A percentile compares a stretch with the other conserved stretches of the same genome.
These are phyloP conservation scores for Arthrobotrys megalospora DNA, from an alignment of 2,329 filamentous ascomycete species.

Conservation along the genomic window DNA sequence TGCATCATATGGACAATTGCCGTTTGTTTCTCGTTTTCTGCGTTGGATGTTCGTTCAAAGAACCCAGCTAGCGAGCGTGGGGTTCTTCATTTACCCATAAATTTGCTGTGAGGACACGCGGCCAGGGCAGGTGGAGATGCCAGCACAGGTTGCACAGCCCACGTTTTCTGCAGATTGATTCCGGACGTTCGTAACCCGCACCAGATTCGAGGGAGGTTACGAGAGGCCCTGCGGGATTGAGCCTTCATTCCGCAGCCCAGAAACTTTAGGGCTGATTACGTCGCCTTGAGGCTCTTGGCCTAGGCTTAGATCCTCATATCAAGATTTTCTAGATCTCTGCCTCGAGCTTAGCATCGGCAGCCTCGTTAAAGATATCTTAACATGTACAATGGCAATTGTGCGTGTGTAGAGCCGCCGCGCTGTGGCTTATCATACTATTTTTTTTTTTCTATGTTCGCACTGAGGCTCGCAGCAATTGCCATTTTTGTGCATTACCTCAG, in stretches of 20 bases:
- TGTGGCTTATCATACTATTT: not conserved
- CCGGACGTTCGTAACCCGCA: conserved; percentile 1
- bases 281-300: conserved; percentile 8
- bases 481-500: not conserved
- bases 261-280: conserved; percentile 18
- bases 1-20: not conserved
- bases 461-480: not conserved
- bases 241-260: conserved; percentile 8
- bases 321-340: too few species aligned
- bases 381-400: not conserved
- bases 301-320: not conserved
- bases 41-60: not conserved
- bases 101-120: conserved; percentile 12
- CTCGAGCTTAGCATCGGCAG: too few species aligned
- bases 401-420: not conserved
- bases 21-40: not conserved
- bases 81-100: not conserved
- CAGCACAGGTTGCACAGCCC: conserved; percentile 10
- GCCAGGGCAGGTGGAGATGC: not conserved
- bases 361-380: too few species aligned
- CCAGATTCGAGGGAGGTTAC: not conserved
- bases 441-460: not conserved
- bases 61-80: not conserved
- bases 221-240: not conserved
- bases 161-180: not conserved